Evolutionary conservation across 2,329 filamentous ascomycete genomes (phyloP), one percentile per base, ranked within the genome.

Genomic region (Epichloe amarillans): DNA sequence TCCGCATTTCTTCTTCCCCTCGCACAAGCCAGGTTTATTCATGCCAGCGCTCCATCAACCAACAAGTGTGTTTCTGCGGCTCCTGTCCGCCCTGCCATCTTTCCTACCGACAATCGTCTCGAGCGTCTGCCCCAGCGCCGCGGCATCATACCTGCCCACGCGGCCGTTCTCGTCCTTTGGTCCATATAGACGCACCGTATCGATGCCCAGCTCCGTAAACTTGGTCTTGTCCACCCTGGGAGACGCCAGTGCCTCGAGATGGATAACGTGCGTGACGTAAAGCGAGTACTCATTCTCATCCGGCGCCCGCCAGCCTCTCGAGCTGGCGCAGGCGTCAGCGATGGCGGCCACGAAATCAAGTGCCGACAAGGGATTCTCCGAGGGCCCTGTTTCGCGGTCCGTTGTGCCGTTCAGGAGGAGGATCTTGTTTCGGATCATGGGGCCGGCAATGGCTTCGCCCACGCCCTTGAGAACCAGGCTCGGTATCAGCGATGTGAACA

Each of bases 401-500:
- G 85, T 72, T 1, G 78, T 85, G 21, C 87, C 86, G 61, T 97
- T 97, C 5, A 95, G 71, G 26, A 95, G 86, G 7, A 95, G 70
- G 17, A 95, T 84, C 64, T 93, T 94, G 60, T 83, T 78, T 7
- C 78, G 70, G 17, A 80, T 60, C 33, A 56, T 49, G 0, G 65
- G 73, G 37, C 58, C 65, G 1, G 67, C 61, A 19, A 74, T 64
- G 4, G 81, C 79, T 19, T 80, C 73, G 0, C 87, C 88, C 0
- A 94, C 82, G 4, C 85, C 86, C 1, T 72, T 65, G 17, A 95
- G 75, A 5, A 97, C 79, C 1, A 97, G 70, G 15, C 82, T 89
- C 0, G 91, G 91, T 1, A 95, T 76, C 36, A 97, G 79, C 5
- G 86, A 91, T 0, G 91, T 97, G 66, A 94, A 97, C 0, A 97